These are phyloP conservation scores for Nicotiana tabacum DNA, from an alignment of 257 asterid genomes.

Conservation along the genomic window DNA sequence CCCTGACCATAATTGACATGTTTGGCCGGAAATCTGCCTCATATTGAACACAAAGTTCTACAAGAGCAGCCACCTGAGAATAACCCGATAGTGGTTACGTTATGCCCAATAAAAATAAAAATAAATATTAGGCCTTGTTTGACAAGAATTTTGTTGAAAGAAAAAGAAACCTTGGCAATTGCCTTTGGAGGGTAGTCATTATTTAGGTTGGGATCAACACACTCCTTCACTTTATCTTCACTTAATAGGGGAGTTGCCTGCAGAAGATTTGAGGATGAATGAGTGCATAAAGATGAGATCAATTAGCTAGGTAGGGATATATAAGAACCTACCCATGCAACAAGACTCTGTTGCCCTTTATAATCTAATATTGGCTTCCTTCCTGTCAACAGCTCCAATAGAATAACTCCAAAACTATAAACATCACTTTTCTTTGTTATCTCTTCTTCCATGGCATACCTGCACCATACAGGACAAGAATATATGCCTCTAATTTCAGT, in stretches of 20 bases:
- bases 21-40: slow-evolving; percentile 85
- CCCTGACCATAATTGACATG: slow-evolving; percentile 87
- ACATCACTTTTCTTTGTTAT: slow-evolving; percentile 70
- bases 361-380: slow-evolving; percentile 83
- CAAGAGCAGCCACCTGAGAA: slow-evolving; percentile 82
- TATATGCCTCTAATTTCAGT: background rate
- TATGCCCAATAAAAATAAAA: too few relatives aligned
- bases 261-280: background rate
- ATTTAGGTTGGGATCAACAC: slow-evolving; percentile 71
- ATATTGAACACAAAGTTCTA: slow-evolving; percentile 80
- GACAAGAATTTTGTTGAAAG: background rate
- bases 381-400: slow-evolving; percentile 64
- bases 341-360: slow-evolving; percentile 80
- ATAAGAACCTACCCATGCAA: slow-evolving; percentile 49
- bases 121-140: background rate
- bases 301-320: background rate
- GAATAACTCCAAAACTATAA: slow-evolving; percentile 76
- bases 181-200: slow-evolving; percentile 69
- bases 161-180: slow-evolving; percentile 56
- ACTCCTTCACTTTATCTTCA: slow-evolving; percentile 81
- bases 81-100: background rate
- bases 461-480: slow-evolving; percentile 3
- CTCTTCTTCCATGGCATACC: slow-evolving; percentile 79
- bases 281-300: background rate
- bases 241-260: slow-evolving; percentile 88